Evolutionary conservation across 257 asterid species (phyloP).

Genomic region (Ilex asprella): DNA sequence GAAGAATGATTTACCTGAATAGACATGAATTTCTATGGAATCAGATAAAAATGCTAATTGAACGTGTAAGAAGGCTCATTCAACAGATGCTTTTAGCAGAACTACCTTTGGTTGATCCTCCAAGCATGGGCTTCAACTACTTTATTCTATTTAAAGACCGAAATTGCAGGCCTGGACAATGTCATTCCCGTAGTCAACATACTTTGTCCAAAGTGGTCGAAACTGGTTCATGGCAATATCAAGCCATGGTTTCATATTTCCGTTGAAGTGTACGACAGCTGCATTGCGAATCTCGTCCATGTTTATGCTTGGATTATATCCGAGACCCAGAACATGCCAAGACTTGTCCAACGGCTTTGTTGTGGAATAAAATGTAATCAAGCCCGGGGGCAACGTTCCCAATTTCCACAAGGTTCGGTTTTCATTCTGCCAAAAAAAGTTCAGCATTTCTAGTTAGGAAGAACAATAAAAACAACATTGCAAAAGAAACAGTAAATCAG

Average conservation of each 20-base stretch:
- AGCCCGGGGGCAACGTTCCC: conserved; percentile 88
- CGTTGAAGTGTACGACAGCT: conserved; percentile 86
- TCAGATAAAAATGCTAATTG: no score
- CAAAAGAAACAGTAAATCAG: no score
- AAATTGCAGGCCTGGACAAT: conserved; percentile 80
- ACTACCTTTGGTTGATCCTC: conserved; percentile 25
- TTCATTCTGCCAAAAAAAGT: conserved; percentile 48
- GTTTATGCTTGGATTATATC: conserved; percentile 80
- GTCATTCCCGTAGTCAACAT: conserved; percentile 71
- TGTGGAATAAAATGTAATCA: conserved; percentile 79
- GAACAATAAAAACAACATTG: background rate
- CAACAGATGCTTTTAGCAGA: conserved; percentile 16
- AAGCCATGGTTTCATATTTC: conserved; percentile 90
- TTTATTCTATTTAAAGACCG: conserved; percentile 38
- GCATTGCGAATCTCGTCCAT: conserved; percentile 78
- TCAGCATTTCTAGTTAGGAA: background rate
- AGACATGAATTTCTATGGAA: no score
- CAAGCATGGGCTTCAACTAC: conserved; percentile 20
- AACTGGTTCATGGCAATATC: conserved; percentile 77
- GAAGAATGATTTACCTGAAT: no score
- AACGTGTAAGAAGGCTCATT: conserved; percentile 13
- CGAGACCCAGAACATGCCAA: conserved; percentile 97
- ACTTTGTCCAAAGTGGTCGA: conserved; percentile 75
- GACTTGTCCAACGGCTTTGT: conserved; percentile 84
- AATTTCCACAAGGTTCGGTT: conserved; percentile 80